Evolutionary conservation across 345 rosid genomes (phyloP), one percentile per base, ranked within the genome.

Genomic region (Salix brachista): DNA sequence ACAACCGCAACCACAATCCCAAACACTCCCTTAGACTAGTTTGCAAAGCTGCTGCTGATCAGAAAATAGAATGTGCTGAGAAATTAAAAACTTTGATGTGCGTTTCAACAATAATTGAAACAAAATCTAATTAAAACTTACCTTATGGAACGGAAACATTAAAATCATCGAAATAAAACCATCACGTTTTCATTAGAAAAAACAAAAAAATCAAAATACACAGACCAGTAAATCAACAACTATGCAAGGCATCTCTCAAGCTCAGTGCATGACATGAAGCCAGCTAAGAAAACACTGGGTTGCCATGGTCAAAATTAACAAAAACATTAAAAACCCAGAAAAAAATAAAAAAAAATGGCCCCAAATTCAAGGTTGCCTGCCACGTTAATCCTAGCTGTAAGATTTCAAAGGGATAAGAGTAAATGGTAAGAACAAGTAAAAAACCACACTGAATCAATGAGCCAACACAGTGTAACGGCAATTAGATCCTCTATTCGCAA

Each of bases 381-480:
- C 86, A 79, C 79, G 85, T 86, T 79, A 28, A 18, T 64, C 80
- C 71, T 61, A 72, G 82, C 79, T 83, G 85, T 81, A 44, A 80
- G 54, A 39, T 60, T 16, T 37, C 14, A n/a, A 25, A 52, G 76
- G 1, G 14, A 42, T 42, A 42, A 42, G 46, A 42, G 14, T 11
- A 42, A 17, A 36, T 13, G 19, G 17, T 2, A 34, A n/a, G 1
- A 30, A 46, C n/a, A 42, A 14, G 5, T 19, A 28, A 36, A 11
- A 18, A 42, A 42, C 1, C 52, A 46, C 52, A 16, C 52, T 12
- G n/a, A 52, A 3, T 4, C 62, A 56, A 25, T 3, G 62, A n/a
- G 62, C 26, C 64, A 58, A 1, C 14, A 11, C 28, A 65, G 56
- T 25, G 74, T 73, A 84, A 84, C 80, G 82, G 84, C 54, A 62